Base-by-base conservation (phyloP, 441 rosid species). In the Bruguiera hainesii region DNA sequence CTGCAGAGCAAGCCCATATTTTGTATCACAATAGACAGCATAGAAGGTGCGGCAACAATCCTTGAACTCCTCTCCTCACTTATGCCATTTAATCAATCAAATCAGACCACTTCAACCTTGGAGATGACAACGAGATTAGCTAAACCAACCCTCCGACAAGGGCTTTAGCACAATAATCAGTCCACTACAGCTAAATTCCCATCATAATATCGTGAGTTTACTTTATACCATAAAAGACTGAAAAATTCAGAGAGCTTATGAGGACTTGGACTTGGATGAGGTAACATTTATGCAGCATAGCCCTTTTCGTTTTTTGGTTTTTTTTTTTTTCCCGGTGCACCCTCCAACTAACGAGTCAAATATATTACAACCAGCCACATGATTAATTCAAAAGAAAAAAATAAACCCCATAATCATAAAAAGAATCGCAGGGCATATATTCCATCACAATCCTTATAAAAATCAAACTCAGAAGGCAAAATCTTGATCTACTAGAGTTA, bases 1-100 rank as follows among this genome's bases (percentile, higher is more conserved):
- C 98, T 90, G 84, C 98, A 95, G 76, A 91, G 89, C 72, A 75
- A 79, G 63, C 98, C 98, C 99, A 91, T 91, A 67, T 79, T 75
- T 63, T 82, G 81, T 70, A 76, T 68, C 9, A 75, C 68, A 76
- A 62, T 57, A 79, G 69, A 75, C 72, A 70, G 91, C 89, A 83
- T 82, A 78, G 83, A 81, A 70, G 66, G 58, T 72, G 57, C 60
- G 56, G 48, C 64, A 65, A 29, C 20, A 51, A 50, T 60, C 72
- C 74, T 78, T 78, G 51, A 67, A 70, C 66, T 71, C 73, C 64
- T 75, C 75, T 66, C 64, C 62, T 73, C 26, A 26, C 69, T 49
- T 60, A 74, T 65, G 65, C 66, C 69, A 61, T 79, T 76, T 71
- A 58, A 63, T 69, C 28, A 55, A 61, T 66, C 63, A 61, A 66